Base-by-base conservation (phyloP, 2,329 filamentous ascomycete genomes). In the Neopestalotiopsis sp. region DNA sequence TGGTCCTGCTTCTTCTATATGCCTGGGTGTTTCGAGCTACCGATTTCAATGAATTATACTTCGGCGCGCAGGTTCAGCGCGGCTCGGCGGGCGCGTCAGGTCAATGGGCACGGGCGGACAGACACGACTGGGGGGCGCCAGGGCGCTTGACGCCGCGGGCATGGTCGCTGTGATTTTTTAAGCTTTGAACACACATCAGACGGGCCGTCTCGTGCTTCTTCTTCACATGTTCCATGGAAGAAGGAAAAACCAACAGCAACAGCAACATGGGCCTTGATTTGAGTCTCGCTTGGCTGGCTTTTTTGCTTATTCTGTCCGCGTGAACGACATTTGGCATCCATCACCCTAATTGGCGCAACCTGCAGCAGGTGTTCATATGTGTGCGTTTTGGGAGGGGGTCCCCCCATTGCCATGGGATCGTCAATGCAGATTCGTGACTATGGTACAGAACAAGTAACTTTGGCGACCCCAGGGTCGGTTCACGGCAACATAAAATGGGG, bases 391-490 rank as follows among this genome's bases (percentile, higher is more conserved):
- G 45, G 14, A 17, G 9, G 45, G 42, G 42, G 14, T n/a, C 42
- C 42, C 17, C 45, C 45, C 17, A 53, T 53, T 53, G 45, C 20
- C 20, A 59, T 12, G 30, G 13, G 24, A 59, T 34, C 57, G 24
- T 59, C 57, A 59, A 59, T 59, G 57, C 57, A 34, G 20, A 59
- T 28, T 59, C 57, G 57, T 59, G 57, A 59, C 57, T 12, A 59
- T 30, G 24, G 57, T 59, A 59, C 57, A 24, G 30, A 59, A 30
- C 24, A 30, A 59, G 57, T 59, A 59, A 59, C 24, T 24, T 30
- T 28, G 30, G 57, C 57, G 57, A 59, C 17, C n/a, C 45, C 45
- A 24, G 45, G 45, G n/a, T 24, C 45, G 45, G 57, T 28, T 34
- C 28, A 14, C 59, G 59, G 59, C 30, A 38, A 62, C 30, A n/a